Evolutionary conservation across 306 rosid genomes (phyloP).

Genomic region (Calophaca sinica): DNA sequence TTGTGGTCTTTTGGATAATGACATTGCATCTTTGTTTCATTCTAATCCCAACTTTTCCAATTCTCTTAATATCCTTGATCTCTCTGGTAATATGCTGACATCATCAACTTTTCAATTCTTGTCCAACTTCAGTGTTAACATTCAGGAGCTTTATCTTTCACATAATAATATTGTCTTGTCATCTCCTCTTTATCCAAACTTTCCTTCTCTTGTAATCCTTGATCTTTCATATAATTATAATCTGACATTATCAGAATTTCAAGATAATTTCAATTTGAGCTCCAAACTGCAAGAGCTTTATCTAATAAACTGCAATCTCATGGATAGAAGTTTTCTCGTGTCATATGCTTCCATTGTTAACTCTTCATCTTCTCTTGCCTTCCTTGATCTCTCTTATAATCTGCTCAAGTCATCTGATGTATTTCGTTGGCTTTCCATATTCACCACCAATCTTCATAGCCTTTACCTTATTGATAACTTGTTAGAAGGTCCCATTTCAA

Average conservation of each 20-base stretch:
- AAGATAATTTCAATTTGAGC: neutral
- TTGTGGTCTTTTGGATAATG: no score
- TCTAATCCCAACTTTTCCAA: no score
- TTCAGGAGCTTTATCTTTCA: neutral
- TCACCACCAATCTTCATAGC: conserved; percentile 9
- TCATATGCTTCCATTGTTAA: neutral
- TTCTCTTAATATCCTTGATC: no score
- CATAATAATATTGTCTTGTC: neutral
- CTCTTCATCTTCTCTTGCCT: conserved; percentile 19
- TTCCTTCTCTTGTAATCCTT: no score
- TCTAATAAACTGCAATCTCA: neutral
- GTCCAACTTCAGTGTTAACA: conserved; percentile 18
- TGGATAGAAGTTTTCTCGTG: neutral
- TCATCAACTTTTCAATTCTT: neutral
- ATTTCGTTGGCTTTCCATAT: neutral
- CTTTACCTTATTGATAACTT: no score
- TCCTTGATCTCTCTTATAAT: neutral
- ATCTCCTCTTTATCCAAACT: neutral
- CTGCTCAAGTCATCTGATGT: neutral
- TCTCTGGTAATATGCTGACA: no score
- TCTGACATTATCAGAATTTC: neutral
- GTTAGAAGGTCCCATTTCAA: no score
- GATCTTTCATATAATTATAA: neutral
- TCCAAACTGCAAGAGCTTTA: neutral
- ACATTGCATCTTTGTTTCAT: no score